Percentiles rank a stretch among this genome's conserved stretches.
phyloP scores from a whole-genome alignment of 2,329 filamentous ascomycete genomes.

The Aspergillus ruber region DNA sequence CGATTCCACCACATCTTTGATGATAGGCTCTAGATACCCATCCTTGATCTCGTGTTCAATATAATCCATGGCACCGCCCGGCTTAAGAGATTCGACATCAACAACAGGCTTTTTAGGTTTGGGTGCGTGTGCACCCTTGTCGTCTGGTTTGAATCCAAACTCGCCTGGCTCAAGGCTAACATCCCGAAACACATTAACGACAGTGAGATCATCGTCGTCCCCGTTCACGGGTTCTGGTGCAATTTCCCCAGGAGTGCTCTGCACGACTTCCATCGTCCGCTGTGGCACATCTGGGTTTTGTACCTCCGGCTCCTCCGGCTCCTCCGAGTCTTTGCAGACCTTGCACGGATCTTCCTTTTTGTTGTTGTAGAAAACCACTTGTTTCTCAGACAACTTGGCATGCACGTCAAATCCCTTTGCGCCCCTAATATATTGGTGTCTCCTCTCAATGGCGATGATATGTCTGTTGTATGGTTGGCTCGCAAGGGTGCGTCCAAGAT shows the following conservation, averaged over 20 bases:
- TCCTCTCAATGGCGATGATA: conserved; percentile 85
- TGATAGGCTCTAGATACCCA: conserved; percentile 37
- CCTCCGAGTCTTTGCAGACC: conserved; percentile 13
- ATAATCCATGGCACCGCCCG: conserved; percentile 34
- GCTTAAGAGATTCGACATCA: conserved; percentile 12
- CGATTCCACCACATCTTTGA: conserved; percentile 28
- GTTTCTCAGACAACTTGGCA: conserved; percentile 68
- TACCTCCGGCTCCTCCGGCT: neutral
- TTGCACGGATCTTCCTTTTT: conserved; percentile 54
- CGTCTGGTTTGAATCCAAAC: conserved; percentile 12
- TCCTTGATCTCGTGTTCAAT: conserved; percentile 41
- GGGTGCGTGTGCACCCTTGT: conserved; percentile 4
- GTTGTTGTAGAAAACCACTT: conserved; percentile 71
- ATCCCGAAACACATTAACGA: conserved; percentile 29
- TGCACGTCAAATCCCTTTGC: conserved; percentile 79
- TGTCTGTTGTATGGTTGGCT: conserved; percentile 78
- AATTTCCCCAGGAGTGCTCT: conserved; percentile 2
- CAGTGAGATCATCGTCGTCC: conserved; percentile 19
- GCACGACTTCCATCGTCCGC: neutral
- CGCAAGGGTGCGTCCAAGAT: conserved; percentile 81
- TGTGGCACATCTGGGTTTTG: conserved; percentile 1
- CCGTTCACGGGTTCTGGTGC: conserved; percentile 6
- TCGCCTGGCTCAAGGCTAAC: conserved; percentile 27
- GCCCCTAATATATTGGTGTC: conserved; percentile 76
- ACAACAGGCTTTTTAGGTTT: conserved; percentile 5